Percentiles rank a stretch among this genome's conserved stretches.
Evolutionary conservation across 2,329 filamentous ascomycete genomes (phyloP).

Genomic region (Sporothrix pseudoabietina): DNA sequence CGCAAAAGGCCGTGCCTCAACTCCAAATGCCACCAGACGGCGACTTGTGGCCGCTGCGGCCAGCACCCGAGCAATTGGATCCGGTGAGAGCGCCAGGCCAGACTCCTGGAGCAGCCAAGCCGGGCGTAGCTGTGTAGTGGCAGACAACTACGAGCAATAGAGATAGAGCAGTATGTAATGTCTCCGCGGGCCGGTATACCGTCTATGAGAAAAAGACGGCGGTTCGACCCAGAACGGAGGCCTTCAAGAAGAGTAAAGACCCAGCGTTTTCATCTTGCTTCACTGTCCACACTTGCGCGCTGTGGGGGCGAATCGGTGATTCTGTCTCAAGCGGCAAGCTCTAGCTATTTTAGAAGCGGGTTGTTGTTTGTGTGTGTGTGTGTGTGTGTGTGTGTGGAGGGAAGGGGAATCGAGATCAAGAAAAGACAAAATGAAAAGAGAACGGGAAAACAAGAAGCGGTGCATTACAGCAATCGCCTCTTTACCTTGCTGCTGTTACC

Average conservation of each 20-base stretch:
- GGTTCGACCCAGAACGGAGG: slow-evolving; percentile 37
- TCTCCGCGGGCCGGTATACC: slow-evolving; percentile 42
- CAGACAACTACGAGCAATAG: background rate
- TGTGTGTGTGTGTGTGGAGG: background rate
- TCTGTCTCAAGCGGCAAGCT: slow-evolving; percentile 60
- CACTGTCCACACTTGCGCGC: slow-evolving; percentile 70
- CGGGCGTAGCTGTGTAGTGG: background rate
- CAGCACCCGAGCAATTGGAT: slow-evolving; percentile 39
- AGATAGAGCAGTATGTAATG: slow-evolving; percentile 34
- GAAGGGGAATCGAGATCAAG: background rate
- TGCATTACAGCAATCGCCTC: no score
- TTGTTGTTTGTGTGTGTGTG: background rate
- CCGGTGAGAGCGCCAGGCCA: slow-evolving; percentile 27
- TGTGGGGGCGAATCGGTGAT: slow-evolving; percentile 45
- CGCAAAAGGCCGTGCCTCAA: slow-evolving; percentile 31
- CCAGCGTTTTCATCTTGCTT: slow-evolving; percentile 57
- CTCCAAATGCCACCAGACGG: slow-evolving; percentile 36
- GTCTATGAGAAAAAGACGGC: slow-evolving; percentile 28
- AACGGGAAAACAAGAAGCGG: background rate
- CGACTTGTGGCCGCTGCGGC: slow-evolving; percentile 37
- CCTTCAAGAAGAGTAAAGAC: slow-evolving; percentile 30
- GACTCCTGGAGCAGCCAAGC: background rate
- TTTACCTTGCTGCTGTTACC: background rate
- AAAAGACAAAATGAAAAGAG: background rate
- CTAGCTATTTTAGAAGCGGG: slow-evolving; percentile 65